Evolutionary conservation across 78 protist genomes (phyloP).

Genomic region (Dictyostelium firmibasis): DNA sequence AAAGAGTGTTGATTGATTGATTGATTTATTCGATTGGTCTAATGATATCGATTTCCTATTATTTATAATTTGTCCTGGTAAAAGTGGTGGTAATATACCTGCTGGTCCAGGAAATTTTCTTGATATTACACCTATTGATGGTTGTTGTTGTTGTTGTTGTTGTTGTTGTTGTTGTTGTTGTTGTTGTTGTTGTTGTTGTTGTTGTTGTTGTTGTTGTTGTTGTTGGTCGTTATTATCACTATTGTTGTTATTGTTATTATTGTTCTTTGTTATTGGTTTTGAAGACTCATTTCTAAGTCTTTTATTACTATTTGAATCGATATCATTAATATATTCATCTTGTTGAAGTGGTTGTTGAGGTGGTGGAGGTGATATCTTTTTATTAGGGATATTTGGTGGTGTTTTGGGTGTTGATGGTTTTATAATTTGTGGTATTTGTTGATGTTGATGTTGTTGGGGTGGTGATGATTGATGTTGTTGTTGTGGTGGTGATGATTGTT

Average conservation of each 20-base stretch:
- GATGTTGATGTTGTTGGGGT: too few relatives aligned
- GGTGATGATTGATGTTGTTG: too few relatives aligned
- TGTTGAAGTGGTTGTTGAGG: background rate
- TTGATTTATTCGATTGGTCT: background rate
- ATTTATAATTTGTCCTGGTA: background rate
- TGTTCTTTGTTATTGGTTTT: background rate
- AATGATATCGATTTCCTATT: background rate
- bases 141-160: constrained; percentile 1
- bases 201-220: background rate
- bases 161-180: background rate
- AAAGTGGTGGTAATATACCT: constrained; percentile 49
- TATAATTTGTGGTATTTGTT: background rate
- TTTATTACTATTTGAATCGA: background rate
- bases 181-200: background rate
- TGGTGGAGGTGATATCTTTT: background rate
- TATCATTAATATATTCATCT: background rate
- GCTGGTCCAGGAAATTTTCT: constrained; percentile 68
- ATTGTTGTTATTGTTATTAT: background rate
- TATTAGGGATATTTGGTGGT: background rate
- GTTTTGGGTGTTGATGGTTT: constrained; percentile 10
- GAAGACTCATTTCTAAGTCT: background rate
- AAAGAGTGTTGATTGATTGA: background rate
- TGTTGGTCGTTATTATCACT: background rate
- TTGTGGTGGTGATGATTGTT: too few relatives aligned
- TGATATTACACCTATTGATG: background rate